Base-by-base conservation (phyloP, 2,329 filamentous ascomycete genomes). In the Botrytis porri region DNA sequence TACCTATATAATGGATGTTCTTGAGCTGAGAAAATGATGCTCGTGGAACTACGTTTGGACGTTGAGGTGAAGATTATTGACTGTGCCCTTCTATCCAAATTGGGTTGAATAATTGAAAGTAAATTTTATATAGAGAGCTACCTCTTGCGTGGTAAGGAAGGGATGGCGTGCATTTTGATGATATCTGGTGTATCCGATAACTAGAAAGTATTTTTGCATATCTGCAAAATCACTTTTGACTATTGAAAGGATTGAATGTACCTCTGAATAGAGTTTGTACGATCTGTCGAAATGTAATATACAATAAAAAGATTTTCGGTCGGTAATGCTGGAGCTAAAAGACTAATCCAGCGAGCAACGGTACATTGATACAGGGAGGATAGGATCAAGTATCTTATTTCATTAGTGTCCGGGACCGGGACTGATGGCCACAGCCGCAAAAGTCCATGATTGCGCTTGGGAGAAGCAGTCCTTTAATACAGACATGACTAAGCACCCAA, bases 231-330 rank as follows among this genome's bases (percentile, higher is more conserved):
- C 25, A 51, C 48, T n/a, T 51, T n/a, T 51, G 43, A 20, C n/a
- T n/a, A n/a, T n/a, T n/a, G n/a, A 45, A 9, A 20, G 9, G 10
- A 25, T 51, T 25, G 22, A 25, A 14, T n/a, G 25, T 51, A 14
- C 48, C 25, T 25, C 4, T 12, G 6, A 25, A 48, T 48, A 12
- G 22, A 48, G 3, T 51, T 12, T 16, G 5, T 4, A 51, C 48
- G n/a, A n/a, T 14, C 48, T 25, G 25, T 54, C 48, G 4, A 16
- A 7, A n/a, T n/a, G 5, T 7, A 12, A n/a, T 51, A 25, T 25
- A 3, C 25, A 54, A n/a, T 0, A 1, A n/a, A 12, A 12, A n/a
- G 12, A 16, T 16, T n/a, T n/a, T n/a, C 9, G 1, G 25, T 5
- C 0, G 12, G 12, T 16, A 14, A 51, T 51, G 48, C 25, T 6